These are phyloP conservation scores for Melaleuca alternifolia DNA, from an alignment of 345 rosid genomes.

Conservation along the genomic window DNA sequence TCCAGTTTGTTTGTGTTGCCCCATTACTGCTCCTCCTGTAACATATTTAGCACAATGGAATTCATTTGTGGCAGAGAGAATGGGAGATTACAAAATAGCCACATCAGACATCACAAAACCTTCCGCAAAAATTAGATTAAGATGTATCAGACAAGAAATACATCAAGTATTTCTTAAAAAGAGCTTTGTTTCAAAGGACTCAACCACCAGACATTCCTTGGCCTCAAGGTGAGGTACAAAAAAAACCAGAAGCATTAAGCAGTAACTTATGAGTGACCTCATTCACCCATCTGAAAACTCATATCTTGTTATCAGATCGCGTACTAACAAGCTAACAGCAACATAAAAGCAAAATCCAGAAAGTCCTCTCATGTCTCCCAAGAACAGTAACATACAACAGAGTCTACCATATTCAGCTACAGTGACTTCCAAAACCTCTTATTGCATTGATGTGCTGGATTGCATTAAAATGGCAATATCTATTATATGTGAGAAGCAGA, in stretches of 20 bases:
- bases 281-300: neutral
- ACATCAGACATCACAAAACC: neutral
- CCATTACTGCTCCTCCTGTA: constrained; percentile 30
- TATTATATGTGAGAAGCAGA: neutral
- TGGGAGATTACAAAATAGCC: neutral
- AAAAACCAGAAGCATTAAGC: neutral
- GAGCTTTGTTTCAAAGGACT: neutral
- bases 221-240: neutral
- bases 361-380: neutral
- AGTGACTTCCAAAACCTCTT: neutral
- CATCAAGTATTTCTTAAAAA: neutral
- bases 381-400: neutral
- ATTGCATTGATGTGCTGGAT: neutral
- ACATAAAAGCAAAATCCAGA: neutral
- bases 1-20: constrained; percentile 34
- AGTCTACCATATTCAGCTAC: neutral
- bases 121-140: neutral
- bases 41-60: neutral
- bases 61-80: neutral
- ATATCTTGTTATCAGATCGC: neutral
- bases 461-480: neutral
- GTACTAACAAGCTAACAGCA: neutral
- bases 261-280: neutral
- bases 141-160: neutral
- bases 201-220: neutral